Evolutionary conservation across 2,329 filamentous ascomycete genomes (phyloP), one percentile per base, ranked within the genome.

Genomic region (Leptographium flavum): DNA sequence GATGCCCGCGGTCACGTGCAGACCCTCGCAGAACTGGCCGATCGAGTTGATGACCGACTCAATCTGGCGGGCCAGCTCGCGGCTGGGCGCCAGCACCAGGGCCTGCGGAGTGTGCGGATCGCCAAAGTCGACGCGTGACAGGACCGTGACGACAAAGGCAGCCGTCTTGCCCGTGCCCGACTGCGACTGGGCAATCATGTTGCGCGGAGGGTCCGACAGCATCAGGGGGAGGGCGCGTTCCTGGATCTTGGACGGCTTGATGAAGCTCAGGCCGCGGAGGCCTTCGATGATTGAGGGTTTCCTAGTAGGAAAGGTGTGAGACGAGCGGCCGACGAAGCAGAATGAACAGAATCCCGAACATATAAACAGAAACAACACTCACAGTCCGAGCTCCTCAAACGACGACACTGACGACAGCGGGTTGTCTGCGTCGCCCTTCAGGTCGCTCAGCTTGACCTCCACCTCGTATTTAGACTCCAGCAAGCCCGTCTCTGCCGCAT

Each of bases 121-220:
- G 43, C 58, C 68, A 47, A 88, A 74, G 57, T 98, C 87, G 58
- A 96, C 66, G 51, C 92, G 86, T 47, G 84, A 84, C 35, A 98
- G 74, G 49, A 94, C 83, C 49, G 94, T 94, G 50, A 94, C 81
- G 39, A 92, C 85, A 62, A 98, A 98, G 21, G 92, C 92, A 19
- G 88, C 92, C 0, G 92, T 98, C 71, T 98, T 98, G 58, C 92
- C 92, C 19, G 92, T 98, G 55, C 92, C 92, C 2, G 92, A 98
- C 63, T 98, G 92, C n/a, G 92, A 98, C 65, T 98, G 92, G 4
- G 88, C 92, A 58, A 98, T 90, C 74, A 98, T 83, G 64, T 96
- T 96, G 52, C 74, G 73, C 1, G 90, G 83, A n/a, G 92, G 90
- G 58, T 94, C 71, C 55, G 75, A 69, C 51, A 98, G 75, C 58